These are phyloP conservation scores for Malus fusca DNA, from an alignment of 306 rosid species.

Conservation along the genomic window DNA sequence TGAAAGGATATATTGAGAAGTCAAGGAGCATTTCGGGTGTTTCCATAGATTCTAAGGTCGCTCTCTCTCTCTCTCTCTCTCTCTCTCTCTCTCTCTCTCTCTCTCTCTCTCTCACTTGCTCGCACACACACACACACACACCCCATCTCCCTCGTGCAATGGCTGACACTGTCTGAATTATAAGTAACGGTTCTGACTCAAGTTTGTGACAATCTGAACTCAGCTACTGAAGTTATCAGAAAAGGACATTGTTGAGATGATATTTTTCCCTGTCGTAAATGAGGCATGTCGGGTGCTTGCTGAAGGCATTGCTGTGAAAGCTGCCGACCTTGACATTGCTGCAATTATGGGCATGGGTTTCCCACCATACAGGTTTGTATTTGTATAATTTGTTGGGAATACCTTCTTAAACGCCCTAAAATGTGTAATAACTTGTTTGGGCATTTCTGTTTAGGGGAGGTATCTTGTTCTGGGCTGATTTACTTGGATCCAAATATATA, in stretches of 20 bases:
- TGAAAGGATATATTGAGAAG: constrained; percentile 76
- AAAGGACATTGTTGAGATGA: constrained; percentile 85
- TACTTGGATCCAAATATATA: constrained; percentile 84
- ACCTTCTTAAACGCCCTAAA: neutral
- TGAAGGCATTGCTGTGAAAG: constrained; percentile 87
- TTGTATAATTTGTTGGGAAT: neutral
- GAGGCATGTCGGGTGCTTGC: constrained; percentile 96
- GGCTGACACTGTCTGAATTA: neutral
- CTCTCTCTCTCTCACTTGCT: neutral
- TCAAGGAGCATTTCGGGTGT: constrained; percentile 65
- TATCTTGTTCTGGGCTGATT: constrained; percentile 88
- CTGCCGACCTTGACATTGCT: constrained; percentile 84
- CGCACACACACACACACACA: neutral
- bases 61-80: neutral
- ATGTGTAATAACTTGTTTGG: constrained; percentile 11
- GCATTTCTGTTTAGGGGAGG: constrained; percentile 71
- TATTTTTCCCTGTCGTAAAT: constrained; percentile 91
- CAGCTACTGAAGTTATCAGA: constrained; percentile 70
- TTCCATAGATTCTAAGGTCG: constrained; percentile 70
- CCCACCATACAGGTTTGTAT: constrained; percentile 83
- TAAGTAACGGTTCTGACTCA: neutral
- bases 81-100: neutral
- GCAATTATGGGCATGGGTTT: constrained; percentile 94
- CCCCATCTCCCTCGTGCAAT: neutral
- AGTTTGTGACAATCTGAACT: constrained; percentile 18